A percentile compares a stretch with the other conserved stretches of the same genome.
Evolutionary conservation across 106 monocot species (phyloP).

Genomic region (Apostasia ramifera): DNA sequence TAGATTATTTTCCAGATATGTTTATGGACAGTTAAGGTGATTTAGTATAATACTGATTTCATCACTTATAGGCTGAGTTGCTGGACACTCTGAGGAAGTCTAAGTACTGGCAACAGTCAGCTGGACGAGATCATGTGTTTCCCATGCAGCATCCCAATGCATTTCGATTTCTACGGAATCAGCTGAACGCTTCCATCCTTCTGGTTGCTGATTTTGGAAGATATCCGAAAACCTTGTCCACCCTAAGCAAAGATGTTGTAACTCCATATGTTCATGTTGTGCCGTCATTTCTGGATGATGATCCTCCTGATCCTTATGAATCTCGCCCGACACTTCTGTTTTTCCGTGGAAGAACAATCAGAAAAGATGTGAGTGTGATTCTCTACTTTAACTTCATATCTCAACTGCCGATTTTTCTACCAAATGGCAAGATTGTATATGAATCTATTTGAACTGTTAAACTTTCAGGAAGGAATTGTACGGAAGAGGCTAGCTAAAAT

Average conservation of each 20-base stretch:
- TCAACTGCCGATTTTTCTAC: background rate
- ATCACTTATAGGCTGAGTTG: conserved; percentile 57
- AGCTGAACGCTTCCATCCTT: conserved; percentile 85
- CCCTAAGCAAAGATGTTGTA: conserved; percentile 78
- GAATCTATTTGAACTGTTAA: conserved; percentile 5
- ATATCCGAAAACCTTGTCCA: conserved; percentile 46
- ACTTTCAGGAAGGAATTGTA: conserved; percentile 74
- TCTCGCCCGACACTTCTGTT: conserved; percentile 82
- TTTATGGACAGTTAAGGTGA: background rate
- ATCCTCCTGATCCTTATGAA: conserved; percentile 59
- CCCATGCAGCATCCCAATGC: conserved; percentile 98
- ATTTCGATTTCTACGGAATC: conserved; percentile 79
- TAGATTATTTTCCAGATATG: no score
- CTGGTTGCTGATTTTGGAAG: conserved; percentile 86
- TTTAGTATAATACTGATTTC: background rate
- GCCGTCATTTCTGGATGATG: conserved; percentile 57
- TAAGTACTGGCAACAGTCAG: conserved; percentile 75
- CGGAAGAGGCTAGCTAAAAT: conserved; percentile 67
- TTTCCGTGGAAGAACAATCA: conserved; percentile 87
- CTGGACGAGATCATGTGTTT: conserved; percentile 83
- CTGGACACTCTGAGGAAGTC: conserved; percentile 59
- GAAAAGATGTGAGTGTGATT: conserved; percentile 64
- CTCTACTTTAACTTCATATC: background rate
- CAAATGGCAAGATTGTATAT: background rate
- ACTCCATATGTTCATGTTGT: conserved; percentile 90